These are phyloP conservation scores for Paramyrothecium roridum DNA, from an alignment of 2,329 filamentous ascomycete genomes.

Conservation along the genomic window DNA sequence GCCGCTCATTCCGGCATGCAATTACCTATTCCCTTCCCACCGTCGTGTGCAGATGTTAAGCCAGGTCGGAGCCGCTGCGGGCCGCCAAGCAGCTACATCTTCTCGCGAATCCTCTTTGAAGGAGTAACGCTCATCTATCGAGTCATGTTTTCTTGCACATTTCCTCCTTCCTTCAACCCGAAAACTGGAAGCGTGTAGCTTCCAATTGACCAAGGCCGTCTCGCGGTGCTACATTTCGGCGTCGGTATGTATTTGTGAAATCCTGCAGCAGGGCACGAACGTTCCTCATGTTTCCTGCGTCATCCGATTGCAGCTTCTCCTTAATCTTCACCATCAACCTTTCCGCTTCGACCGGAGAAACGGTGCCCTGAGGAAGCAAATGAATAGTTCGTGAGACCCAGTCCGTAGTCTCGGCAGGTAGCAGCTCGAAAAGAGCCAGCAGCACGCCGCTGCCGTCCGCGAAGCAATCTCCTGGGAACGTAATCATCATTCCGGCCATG, in stretches of 20 bases:
- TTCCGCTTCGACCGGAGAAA: conserved; percentile 77
- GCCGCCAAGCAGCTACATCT: too few species aligned
- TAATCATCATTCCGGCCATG: conserved; percentile 98
- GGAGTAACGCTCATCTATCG: too few species aligned
- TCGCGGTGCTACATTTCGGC: conserved; percentile 90
- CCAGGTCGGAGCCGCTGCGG: not conserved
- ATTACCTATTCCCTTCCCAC: too few species aligned
- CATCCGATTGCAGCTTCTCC: conserved; percentile 68
- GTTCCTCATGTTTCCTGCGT: conserved; percentile 61
- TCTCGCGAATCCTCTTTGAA: too few species aligned
- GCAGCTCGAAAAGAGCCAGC: conserved; percentile 81
- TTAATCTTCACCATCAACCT: conserved; percentile 77
- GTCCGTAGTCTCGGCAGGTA: conserved; percentile 72
- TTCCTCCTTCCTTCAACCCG: conserved; percentile 23
- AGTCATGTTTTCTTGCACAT: not conserved
- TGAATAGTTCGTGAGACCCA: conserved; percentile 86
- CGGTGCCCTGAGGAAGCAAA: conserved; percentile 77
- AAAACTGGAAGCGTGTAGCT: conserved; percentile 81
- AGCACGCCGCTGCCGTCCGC: conserved; percentile 92
- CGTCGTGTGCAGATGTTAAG: too few species aligned
- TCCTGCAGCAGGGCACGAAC: conserved; percentile 87
- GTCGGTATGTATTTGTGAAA: conserved; percentile 91
- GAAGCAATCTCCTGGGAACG: conserved; percentile 93
- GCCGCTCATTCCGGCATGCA: too few species aligned
- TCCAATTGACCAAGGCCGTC: conserved; percentile 87